Conservation (phyloP, 208 protist species). For the Leishmania gerbilli region DNA sequence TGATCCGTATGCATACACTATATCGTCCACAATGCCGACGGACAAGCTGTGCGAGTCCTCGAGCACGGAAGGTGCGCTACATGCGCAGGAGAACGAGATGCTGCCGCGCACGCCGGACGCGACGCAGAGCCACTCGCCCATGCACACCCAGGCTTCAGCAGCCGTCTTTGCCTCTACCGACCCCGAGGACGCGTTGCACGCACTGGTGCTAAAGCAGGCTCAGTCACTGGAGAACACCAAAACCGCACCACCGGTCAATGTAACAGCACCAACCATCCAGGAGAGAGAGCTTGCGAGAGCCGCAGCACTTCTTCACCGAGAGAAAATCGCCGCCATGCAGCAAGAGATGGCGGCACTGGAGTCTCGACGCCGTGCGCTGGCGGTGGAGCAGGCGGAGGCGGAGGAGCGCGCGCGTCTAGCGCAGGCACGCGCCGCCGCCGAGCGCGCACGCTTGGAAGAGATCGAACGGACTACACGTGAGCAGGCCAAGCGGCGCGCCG, state of each 20-base stretch:
- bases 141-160: background rate
- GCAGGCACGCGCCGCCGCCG: constrained; percentile 28
- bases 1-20: background rate
- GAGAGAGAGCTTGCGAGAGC: constrained; percentile 13
- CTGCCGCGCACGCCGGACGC: background rate
- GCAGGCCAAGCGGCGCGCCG: constrained; percentile 1
- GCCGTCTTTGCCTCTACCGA: background rate
- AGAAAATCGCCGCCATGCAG: constrained; percentile 40
- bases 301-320: constrained; percentile 30
- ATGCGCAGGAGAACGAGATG: background rate
- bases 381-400: constrained; percentile 39
- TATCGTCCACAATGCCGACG: background rate
- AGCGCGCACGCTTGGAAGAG: constrained; percentile 29
- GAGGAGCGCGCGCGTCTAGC: constrained; percentile 41
- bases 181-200: background rate
- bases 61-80: background rate
- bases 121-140: background rate
- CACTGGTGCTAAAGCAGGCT: background rate
- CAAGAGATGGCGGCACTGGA: constrained; percentile 36
- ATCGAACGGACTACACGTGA: constrained; percentile 15
- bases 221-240: background rate
- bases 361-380: constrained; percentile 26
- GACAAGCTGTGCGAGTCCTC: background rate
- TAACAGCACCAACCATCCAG: background rate
- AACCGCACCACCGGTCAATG: background rate